phyloP scores from a whole-genome alignment of 257 asterid genomes.

The Hygrophila difformis region DNA sequence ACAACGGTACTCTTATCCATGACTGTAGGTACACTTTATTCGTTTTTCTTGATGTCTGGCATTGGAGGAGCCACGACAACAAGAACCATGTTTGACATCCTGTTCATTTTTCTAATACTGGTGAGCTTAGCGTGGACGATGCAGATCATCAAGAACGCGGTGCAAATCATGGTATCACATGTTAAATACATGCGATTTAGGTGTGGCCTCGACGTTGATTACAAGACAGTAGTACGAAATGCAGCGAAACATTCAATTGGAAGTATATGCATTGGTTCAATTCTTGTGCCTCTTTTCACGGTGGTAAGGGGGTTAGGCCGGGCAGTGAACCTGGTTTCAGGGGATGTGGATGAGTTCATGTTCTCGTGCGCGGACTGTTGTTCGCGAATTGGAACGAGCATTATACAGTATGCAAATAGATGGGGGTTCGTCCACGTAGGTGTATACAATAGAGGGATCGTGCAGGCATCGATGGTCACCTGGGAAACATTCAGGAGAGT shows the following conservation, averaged over 20 bases:
- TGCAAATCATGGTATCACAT: constrained; percentile 43
- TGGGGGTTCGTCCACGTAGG: constrained; percentile 62
- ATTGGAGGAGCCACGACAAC: constrained; percentile 40
- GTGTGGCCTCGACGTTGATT: constrained; percentile 32
- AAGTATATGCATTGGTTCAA: constrained; percentile 43
- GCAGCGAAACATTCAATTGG: constrained; percentile 36
- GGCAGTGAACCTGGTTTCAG: constrained; percentile 27
- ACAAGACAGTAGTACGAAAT: constrained; percentile 18
- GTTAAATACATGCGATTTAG: constrained; percentile 40
- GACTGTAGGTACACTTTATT: constrained; percentile 21
- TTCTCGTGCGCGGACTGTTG: constrained; percentile 50
- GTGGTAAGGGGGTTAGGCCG: constrained; percentile 37
- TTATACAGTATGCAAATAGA: constrained; percentile 35
- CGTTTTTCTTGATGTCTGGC: constrained; percentile 35
- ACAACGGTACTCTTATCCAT: constrained; percentile 20
- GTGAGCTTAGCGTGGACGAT: constrained; percentile 44
- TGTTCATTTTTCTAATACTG: constrained; percentile 37
- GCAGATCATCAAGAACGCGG: constrained; percentile 36
- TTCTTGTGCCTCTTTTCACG: constrained; percentile 31
- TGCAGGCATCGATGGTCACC: constrained; percentile 42
- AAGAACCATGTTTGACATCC: constrained; percentile 20
- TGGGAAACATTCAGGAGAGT: constrained; percentile 45
- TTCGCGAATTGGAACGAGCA: constrained; percentile 28
- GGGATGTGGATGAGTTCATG: constrained; percentile 58
- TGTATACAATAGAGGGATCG: constrained; percentile 41